A percentile compares a stretch with the other conserved stretches of the same genome.
phyloP scores from a whole-genome alignment of 2,329 filamentous ascomycete genomes.

The Lecanicillium sp. region DNA sequence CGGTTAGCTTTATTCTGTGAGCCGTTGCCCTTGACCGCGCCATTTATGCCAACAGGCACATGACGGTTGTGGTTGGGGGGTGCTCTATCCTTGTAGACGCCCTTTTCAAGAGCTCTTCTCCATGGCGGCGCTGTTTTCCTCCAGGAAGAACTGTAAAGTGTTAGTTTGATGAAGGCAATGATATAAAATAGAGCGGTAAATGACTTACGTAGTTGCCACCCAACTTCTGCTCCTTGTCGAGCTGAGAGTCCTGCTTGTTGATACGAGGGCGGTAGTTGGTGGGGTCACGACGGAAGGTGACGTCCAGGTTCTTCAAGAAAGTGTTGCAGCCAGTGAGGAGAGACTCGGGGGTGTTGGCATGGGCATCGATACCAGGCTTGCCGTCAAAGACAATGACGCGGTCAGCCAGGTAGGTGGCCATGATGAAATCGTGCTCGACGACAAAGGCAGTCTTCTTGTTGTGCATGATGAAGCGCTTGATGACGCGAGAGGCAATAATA shows the following conservation, averaged over 20 bases:
- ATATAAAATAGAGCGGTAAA: not conserved
- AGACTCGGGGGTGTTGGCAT: conserved; percentile 84
- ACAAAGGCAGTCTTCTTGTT: conserved; percentile 99
- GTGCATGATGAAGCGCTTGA: conserved; percentile 99
- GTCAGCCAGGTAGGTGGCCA: conserved; percentile 72
- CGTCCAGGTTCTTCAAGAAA: conserved; percentile 93
- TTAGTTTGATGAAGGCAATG: conserved; percentile 14
- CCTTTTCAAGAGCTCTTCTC: conserved; percentile 54
- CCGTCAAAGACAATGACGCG: conserved; percentile 98
- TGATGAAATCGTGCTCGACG: conserved; percentile 99
- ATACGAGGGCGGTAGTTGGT: conserved; percentile 95
- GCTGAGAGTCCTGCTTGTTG: conserved; percentile 93
- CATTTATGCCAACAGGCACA: conserved; percentile 10
- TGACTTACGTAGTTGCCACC: conserved; percentile 77
- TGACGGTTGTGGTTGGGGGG: conserved; percentile 21
- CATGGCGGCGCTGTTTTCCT: conserved; percentile 55
- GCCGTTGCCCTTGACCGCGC: conserved; percentile 3
- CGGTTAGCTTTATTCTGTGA: not conserved
- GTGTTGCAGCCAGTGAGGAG: conserved; percentile 92
- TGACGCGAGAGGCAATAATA: conserved; percentile 94
- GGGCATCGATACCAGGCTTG: conserved; percentile 78
- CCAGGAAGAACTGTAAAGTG: conserved; percentile 77
- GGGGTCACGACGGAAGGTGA: conserved; percentile 97
- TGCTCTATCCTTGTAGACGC: conserved; percentile 24
- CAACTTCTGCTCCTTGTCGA: conserved; percentile 96